These are phyloP conservation scores for Tulasnella sp. DNA, from an alignment of 768 basidiomycete genomes.

Conservation along the genomic window DNA sequence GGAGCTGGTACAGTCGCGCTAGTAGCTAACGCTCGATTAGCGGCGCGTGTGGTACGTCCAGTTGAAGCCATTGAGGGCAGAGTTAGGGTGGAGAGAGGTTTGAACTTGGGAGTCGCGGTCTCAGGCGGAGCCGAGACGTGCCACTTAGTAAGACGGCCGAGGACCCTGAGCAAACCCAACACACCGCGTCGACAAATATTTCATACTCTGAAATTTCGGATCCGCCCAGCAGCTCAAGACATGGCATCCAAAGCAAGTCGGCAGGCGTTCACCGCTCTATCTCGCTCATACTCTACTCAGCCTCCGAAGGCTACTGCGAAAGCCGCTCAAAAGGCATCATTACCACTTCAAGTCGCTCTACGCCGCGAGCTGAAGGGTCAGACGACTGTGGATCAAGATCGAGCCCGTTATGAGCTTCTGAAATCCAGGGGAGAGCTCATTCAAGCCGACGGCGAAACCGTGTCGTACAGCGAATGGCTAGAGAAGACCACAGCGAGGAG, in stretches of 20 bases:
- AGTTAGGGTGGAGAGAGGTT: background rate
- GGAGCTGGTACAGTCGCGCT: background rate
- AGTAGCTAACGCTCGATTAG: background rate
- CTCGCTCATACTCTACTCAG: constrained; percentile 8
- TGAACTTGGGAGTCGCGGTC: background rate
- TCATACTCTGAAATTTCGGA: background rate
- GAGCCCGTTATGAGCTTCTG: constrained; percentile 10
- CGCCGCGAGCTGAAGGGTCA: background rate
- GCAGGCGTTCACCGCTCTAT: background rate
- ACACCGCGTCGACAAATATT: background rate
- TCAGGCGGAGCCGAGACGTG: background rate
- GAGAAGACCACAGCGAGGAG: constrained; percentile 1
- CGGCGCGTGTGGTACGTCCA: background rate
- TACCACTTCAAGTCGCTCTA: constrained; percentile 8
- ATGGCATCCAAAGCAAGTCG: background rate
- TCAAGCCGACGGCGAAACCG: background rate
- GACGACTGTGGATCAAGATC: constrained; percentile 7
- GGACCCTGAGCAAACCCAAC: background rate
- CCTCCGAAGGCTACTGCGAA: background rate
- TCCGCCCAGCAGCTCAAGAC: background rate
- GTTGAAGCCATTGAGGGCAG: background rate
- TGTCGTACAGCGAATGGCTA: constrained; percentile 2
- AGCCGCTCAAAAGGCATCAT: background rate
- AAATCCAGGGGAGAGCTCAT: constrained; percentile 2
- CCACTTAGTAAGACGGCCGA: background rate